Evolutionary conservation across 345 rosid genomes (phyloP).

Genomic region (Populus davidiana): DNA sequence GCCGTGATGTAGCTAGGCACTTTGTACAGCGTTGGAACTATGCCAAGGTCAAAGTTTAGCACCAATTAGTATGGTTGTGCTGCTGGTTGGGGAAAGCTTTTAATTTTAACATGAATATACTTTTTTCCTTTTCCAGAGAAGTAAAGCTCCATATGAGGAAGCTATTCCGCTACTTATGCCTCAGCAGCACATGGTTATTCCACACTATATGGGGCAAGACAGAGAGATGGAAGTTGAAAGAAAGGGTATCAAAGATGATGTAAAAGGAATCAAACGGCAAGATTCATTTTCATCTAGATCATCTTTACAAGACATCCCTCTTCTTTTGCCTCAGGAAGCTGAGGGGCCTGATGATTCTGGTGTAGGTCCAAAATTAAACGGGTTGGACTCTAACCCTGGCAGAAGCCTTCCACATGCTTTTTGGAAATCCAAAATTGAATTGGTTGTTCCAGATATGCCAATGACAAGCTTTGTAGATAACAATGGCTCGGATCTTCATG

Average conservation of each 20-base stretch:
- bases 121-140: slow-evolving; percentile 54
- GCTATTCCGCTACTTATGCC: slow-evolving; percentile 96
- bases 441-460: slow-evolving; percentile 55
- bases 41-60: slow-evolving; percentile 67
- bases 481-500: slow-evolving; percentile 37
- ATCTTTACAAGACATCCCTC: slow-evolving; percentile 84
- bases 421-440: slow-evolving; percentile 57
- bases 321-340: slow-evolving; percentile 85
- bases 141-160: slow-evolving; percentile 93
- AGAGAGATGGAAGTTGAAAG: slow-evolving; percentile 44
- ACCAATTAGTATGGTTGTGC: slow-evolving; percentile 9
- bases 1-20: slow-evolving; percentile 94
- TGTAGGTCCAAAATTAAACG: slow-evolving; percentile 42
- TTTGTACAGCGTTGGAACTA: slow-evolving; percentile 99
- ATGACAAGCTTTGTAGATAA: slow-evolving; percentile 92
- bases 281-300: slow-evolving; percentile 78
- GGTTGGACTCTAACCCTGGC: slow-evolving; percentile 29
- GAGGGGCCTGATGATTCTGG: slow-evolving; percentile 46
- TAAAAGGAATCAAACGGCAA: slow-evolving; percentile 48
- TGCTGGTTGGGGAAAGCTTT: not conserved
- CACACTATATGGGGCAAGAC: slow-evolving; percentile 81
- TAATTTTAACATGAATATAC: slow-evolving; percentile 7
- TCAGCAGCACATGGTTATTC: slow-evolving; percentile 98
- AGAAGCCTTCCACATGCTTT: slow-evolving; percentile 56
- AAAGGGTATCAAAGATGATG: slow-evolving; percentile 42